Conservation (phyloP, 2,329 filamentous ascomycete genomes). For the Cladorrhinum sp. region DNA sequence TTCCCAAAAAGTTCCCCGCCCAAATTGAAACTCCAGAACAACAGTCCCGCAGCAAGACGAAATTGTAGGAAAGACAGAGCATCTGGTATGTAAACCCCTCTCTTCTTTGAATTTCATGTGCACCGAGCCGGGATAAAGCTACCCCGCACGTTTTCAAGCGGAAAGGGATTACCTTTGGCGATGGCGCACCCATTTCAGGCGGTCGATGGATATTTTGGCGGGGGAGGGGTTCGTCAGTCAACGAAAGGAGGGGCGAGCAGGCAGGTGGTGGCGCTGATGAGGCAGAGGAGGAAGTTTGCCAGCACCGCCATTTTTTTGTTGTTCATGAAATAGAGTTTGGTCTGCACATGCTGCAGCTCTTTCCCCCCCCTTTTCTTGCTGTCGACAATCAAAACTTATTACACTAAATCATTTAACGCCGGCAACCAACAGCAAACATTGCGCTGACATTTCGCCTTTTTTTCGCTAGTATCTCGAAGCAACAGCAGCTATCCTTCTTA, state of each 20-base stretch:
- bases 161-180: too few relatives aligned
- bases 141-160: too few relatives aligned
- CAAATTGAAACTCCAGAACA: neutral
- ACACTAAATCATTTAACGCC: neutral
- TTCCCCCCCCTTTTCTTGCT: neutral
- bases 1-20: neutral
- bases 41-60: neutral
- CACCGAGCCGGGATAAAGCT: neutral
- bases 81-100: neutral
- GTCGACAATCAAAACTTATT: neutral
- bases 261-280: neutral
- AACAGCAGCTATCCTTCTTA: neutral
- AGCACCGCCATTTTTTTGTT: neutral
- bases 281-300: too few relatives aligned
- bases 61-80: neutral
- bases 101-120: too few relatives aligned
- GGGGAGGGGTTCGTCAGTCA: neutral
- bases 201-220: neutral
- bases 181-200: neutral
- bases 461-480: neutral
- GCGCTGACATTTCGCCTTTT: neutral
- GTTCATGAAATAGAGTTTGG: neutral
- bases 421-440: neutral
- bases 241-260: neutral
- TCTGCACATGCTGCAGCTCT: neutral